Conservation (phyloP, 2,329 filamentous ascomycete genomes). For the Aureobasidium subglaciale region DNA sequence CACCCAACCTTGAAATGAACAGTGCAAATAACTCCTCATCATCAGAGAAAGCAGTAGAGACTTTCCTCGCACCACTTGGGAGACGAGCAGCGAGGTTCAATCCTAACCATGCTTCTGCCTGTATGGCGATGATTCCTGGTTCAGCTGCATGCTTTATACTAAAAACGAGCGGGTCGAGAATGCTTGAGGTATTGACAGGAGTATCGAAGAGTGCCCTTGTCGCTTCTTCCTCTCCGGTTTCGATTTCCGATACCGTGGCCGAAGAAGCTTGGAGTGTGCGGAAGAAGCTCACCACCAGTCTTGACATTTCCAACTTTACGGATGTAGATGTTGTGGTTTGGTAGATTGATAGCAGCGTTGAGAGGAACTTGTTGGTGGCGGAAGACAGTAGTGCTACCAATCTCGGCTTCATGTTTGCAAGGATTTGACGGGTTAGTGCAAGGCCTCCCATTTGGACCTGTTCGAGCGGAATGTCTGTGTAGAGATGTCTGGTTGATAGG, state of each 20-base stretch:
- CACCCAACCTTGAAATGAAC: background rate
- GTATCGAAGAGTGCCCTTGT: background rate
- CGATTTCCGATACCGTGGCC: background rate
- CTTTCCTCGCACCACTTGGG: background rate
- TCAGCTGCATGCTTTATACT: constrained; percentile 10
- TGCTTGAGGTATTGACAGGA: background rate
- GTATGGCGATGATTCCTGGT: constrained; percentile 8
- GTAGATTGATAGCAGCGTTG: background rate
- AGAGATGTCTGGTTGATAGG: background rate
- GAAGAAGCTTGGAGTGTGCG: background rate
- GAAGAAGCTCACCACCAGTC: background rate
- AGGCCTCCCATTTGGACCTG: constrained; percentile 17
- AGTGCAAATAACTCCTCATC: background rate
- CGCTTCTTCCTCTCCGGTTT: background rate
- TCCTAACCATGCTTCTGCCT: constrained; percentile 17
- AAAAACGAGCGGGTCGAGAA: constrained; percentile 15
- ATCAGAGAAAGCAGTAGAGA: background rate
- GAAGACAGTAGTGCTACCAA: background rate
- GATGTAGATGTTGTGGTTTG: constrained; percentile 1
- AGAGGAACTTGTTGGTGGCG: background rate
- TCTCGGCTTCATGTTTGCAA: constrained; percentile 11
- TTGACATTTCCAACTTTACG: constrained; percentile 1
- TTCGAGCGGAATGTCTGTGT: constrained; percentile 3
- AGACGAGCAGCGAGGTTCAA: constrained; percentile 9
- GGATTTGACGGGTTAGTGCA: constrained; percentile 14